Conservation (phyloP, 1,284 basidiomycete genomes). For the Pyrrhoderma noxium region DNA sequence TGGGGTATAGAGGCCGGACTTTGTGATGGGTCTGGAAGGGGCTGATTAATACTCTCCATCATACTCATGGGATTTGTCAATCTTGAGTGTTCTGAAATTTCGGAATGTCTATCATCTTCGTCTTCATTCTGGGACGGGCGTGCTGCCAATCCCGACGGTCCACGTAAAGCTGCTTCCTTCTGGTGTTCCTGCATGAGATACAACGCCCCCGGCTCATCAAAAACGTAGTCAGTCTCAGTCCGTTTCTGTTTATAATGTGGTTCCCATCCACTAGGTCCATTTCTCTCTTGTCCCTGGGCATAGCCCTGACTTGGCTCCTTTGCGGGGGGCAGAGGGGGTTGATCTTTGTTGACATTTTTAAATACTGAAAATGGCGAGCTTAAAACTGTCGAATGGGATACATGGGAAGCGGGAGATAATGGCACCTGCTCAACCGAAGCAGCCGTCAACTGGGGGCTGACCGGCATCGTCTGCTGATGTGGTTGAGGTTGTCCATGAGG, state of each 20-base stretch:
- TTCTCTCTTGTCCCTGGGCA: background rate
- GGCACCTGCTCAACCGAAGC: constrained; percentile 9
- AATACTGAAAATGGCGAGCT: constrained; percentile 17
- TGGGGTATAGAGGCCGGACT: background rate
- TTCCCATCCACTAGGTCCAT: constrained; percentile 11
- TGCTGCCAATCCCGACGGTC: constrained; percentile 8
- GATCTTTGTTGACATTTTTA: constrained; percentile 1
- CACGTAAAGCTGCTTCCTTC: constrained; percentile 31
- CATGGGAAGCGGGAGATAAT: background rate
- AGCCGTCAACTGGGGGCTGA: constrained; percentile 1
- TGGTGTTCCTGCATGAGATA: constrained; percentile 58
- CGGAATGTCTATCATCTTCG: constrained; percentile 6
- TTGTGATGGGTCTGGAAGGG: background rate
- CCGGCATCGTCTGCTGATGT: background rate
- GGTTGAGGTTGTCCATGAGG: background rate
- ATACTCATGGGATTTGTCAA: constrained; percentile 29
- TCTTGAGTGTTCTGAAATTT: constrained; percentile 10
- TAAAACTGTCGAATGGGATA: constrained; percentile 11
- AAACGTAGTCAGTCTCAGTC: constrained; percentile 25
- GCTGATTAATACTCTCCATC: constrained; percentile 13
- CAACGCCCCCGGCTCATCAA: constrained; percentile 49
- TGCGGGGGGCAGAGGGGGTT: constrained; percentile 12
- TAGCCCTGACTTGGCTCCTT: constrained; percentile 2
- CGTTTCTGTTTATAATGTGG: constrained; percentile 21
- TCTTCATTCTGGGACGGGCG: constrained; percentile 5